Percentiles rank a stretch among this genome's conserved stretches.
Conservation (phyloP, 2,329 filamentous ascomycete genomes). For the Ophiostoma quercus region DNA sequence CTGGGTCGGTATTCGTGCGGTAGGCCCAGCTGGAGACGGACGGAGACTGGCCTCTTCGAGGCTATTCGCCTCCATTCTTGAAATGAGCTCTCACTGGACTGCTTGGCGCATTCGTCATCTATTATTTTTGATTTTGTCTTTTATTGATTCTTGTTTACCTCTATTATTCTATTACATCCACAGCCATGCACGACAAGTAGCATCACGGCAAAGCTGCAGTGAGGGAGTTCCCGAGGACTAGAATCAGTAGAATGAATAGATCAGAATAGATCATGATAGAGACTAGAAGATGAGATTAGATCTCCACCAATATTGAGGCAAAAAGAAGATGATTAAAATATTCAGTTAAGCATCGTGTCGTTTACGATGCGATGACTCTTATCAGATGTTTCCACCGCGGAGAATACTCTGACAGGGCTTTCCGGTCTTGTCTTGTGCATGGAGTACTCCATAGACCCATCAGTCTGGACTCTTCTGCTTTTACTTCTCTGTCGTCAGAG, state of each 20-base stretch:
- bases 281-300: neutral
- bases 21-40: neutral
- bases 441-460: neutral
- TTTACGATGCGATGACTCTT: neutral
- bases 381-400: constrained; percentile 12
- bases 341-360: neutral
- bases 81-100: neutral
- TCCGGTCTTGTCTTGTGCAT: no score
- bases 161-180: neutral
- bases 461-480: neutral
- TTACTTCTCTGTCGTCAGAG: neutral
- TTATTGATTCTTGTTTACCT: neutral
- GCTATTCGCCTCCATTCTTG: neutral
- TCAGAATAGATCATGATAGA: neutral
- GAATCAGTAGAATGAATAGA: no score
- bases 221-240: neutral
- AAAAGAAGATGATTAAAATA: neutral
- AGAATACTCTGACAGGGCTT: neutral
- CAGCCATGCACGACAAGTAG: neutral
- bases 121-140: neutral
- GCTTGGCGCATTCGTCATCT: constrained; percentile 14
- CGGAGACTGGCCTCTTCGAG: no score
- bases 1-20: neutral
- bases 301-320: neutral
- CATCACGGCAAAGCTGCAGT: neutral